Percentiles rank a stretch among this genome's conserved stretches.
phyloP scores from a whole-genome alignment of 331 rosid species.

The Pyrus hybrid region DNA sequence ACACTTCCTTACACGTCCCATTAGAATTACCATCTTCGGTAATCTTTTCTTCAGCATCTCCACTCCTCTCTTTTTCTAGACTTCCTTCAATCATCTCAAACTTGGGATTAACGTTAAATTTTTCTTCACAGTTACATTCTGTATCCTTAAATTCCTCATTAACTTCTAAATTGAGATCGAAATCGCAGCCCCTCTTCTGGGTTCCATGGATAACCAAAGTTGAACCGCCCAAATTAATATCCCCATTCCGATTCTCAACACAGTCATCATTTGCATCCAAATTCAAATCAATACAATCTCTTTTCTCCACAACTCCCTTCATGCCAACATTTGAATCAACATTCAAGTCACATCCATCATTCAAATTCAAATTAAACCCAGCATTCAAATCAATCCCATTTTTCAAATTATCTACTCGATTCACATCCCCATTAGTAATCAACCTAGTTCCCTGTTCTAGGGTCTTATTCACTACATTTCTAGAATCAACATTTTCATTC shows the following conservation, averaged over 20 bases:
- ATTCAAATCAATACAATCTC: slow-evolving; percentile 73
- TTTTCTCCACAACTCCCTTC: slow-evolving; percentile 1
- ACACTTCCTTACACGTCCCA: slow-evolving; percentile 24
- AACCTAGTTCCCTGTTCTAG: slow-evolving; percentile 8
- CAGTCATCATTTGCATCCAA: slow-evolving; percentile 55
- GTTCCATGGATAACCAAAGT: slow-evolving; percentile 19
- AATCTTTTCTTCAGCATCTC: slow-evolving; percentile 14
- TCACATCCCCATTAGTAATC: slow-evolving; percentile 20
- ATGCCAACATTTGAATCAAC: not conserved
- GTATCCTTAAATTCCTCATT: slow-evolving; percentile 51
- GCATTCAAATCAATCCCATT: slow-evolving; percentile 68
- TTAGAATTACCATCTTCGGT: slow-evolving; percentile 18
- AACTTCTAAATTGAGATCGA: slow-evolving; percentile 81
- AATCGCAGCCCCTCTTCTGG: slow-evolving; percentile 40
- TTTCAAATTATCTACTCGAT: slow-evolving; percentile 21
- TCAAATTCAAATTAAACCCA: slow-evolving; percentile 26
- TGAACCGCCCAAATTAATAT: slow-evolving; percentile 10
- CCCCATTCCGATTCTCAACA: slow-evolving; percentile 24
- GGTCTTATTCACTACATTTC: slow-evolving; percentile 16
- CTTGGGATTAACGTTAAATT: slow-evolving; percentile 14
- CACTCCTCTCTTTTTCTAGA: slow-evolving; percentile 13
- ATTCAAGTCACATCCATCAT: slow-evolving; percentile 25
- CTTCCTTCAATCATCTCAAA: slow-evolving; percentile 20
- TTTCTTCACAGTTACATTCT: slow-evolving; percentile 26
- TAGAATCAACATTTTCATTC: slow-evolving; percentile 27